phyloP scores from a whole-genome alignment of 2,329 filamentous ascomycete genomes.

The Meredithiella fracta region DNA sequence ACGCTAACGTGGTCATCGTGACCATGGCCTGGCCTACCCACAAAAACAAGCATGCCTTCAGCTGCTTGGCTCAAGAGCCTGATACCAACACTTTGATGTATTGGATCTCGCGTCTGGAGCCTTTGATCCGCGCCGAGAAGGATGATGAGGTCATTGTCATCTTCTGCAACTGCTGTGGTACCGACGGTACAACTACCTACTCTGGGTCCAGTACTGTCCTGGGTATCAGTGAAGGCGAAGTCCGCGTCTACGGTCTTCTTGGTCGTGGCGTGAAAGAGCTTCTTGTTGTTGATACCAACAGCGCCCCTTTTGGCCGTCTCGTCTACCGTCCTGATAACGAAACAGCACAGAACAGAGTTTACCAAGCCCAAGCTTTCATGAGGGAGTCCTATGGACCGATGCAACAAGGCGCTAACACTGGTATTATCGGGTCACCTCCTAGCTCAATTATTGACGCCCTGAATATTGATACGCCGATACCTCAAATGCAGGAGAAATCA shows the following conservation, averaged over 20 bases:
- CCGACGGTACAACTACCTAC: slow-evolving; percentile 49
- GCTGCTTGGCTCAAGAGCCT: slow-evolving; percentile 35
- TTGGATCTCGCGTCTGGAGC: slow-evolving; percentile 57
- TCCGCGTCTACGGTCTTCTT: slow-evolving; percentile 52
- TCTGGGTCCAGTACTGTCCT: slow-evolving; percentile 59
- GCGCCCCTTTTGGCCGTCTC: slow-evolving; percentile 29
- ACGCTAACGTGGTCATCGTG: slow-evolving; percentile 48
- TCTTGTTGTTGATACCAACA: slow-evolving; percentile 47
- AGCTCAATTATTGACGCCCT: background rate
- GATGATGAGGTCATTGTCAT: slow-evolving; percentile 50
- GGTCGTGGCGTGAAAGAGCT: slow-evolving; percentile 52
- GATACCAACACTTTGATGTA: slow-evolving; percentile 62
- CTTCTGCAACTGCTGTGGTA: slow-evolving; percentile 53
- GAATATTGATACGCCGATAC: background rate
- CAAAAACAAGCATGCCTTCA: slow-evolving; percentile 32
- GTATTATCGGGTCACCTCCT: too few relatives aligned
- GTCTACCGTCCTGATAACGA: slow-evolving; percentile 20
- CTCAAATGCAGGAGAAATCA: too few relatives aligned
- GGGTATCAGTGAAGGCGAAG: slow-evolving; percentile 45
- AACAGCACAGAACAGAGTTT: background rate
- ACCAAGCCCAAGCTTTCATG: slow-evolving; percentile 3
- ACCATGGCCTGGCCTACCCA: slow-evolving; percentile 64
- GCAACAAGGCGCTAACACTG: background rate
- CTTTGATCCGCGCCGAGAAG: slow-evolving; percentile 35
- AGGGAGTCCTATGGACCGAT: background rate